phyloP scores from a whole-genome alignment of 2,329 filamentous ascomycete genomes.

The Beauveria brongniartii region DNA sequence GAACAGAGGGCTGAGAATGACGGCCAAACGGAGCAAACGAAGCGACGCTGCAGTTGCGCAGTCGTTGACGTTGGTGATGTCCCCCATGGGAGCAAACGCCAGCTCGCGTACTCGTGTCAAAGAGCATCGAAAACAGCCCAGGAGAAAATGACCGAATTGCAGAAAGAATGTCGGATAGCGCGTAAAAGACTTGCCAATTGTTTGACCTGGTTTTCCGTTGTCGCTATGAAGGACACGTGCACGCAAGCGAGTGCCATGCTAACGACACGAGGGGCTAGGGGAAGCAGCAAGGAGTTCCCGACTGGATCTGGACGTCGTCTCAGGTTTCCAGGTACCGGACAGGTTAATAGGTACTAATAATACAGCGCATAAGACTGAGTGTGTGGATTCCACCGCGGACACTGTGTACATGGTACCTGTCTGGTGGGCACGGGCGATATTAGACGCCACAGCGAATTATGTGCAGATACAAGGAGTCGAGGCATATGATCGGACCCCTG shows the following conservation, averaged over 20 bases:
- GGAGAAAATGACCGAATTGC: no score
- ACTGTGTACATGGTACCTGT: slow-evolving; percentile 9
- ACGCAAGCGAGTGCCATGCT: background rate
- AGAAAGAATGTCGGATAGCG: no score
- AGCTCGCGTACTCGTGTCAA: background rate
- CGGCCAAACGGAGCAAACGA: background rate
- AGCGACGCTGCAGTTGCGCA: background rate
- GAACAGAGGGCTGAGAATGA: background rate
- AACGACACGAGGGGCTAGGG: background rate
- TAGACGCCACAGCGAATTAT: slow-evolving; percentile 4
- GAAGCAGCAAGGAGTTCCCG: background rate
- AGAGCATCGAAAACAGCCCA: background rate
- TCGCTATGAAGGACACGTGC: background rate
- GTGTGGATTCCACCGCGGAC: slow-evolving; percentile 4
- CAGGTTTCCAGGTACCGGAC: background rate
- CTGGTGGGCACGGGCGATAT: slow-evolving; percentile 7
- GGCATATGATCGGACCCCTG: slow-evolving; percentile 6
- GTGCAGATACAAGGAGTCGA: background rate
- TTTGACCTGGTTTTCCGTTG: background rate
- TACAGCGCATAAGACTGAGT: no score
- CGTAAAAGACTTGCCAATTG: background rate
- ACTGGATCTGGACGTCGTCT: slow-evolving; percentile 1
- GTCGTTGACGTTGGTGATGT: background rate
- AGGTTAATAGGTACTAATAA: background rate
- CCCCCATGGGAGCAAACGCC: background rate